A percentile compares a stretch with the other conserved stretches of the same genome.
Evolutionary conservation across 805 yeast genomes (phyloP).

Genomic region (Cyberlindnera mrakii): DNA sequence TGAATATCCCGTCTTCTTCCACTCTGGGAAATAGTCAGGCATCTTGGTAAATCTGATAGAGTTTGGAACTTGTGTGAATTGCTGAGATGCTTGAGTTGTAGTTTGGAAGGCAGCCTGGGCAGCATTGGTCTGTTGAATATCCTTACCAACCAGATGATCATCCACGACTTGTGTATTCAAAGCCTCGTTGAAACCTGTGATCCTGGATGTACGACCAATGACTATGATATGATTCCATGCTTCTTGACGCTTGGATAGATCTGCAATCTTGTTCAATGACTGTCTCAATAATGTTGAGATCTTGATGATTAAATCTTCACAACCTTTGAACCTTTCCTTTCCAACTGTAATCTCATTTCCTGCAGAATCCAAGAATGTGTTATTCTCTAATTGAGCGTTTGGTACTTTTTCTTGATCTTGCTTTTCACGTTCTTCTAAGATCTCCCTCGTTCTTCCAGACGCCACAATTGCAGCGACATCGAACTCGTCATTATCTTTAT

Average conservation of each 20-base stretch:
- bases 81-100: constrained; percentile 12
- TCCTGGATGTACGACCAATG: constrained; percentile 70
- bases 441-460: constrained; percentile 66
- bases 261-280: constrained; percentile 53
- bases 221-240: constrained; percentile 80
- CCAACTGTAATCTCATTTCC: constrained; percentile 68
- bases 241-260: constrained; percentile 66
- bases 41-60: constrained; percentile 58
- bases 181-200: constrained; percentile 72
- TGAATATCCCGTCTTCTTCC: constrained; percentile 79
- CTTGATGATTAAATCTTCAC: constrained; percentile 48
- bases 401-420: constrained; percentile 33
- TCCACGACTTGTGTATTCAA: constrained; percentile 51
- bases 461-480: constrained; percentile 90
- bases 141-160: constrained; percentile 43
- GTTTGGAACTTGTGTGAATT: constrained; percentile 71
- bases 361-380: constrained; percentile 55
- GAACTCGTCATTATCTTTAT: constrained; percentile 54
- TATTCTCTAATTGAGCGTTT: constrained; percentile 70
- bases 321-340: constrained; percentile 82
- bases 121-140: constrained; percentile 21
- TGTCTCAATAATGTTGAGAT: constrained; percentile 51
- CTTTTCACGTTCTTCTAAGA: constrained; percentile 58
- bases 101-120: constrained; percentile 25
- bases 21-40: constrained; percentile 92